phyloP scores from a whole-genome alignment of 148 eudicot genomes.

The Tetragonia tetragonoides region DNA sequence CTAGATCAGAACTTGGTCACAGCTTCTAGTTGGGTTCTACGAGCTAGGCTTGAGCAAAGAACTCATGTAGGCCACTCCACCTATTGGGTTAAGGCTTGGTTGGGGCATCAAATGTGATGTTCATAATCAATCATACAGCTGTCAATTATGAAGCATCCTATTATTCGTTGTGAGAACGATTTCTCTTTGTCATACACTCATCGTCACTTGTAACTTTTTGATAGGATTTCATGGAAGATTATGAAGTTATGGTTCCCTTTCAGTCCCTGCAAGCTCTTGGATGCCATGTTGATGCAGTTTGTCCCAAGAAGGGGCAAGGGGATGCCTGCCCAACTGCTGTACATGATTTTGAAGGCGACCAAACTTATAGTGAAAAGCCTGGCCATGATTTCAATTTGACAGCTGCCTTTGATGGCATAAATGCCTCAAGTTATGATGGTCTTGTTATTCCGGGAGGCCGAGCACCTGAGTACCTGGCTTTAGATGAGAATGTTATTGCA shows the following conservation, averaged over 20 bases:
- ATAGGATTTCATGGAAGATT: conserved; percentile 98
- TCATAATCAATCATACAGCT: neutral
- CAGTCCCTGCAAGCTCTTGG: conserved; percentile 95
- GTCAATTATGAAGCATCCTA: neutral
- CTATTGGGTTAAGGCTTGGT: neutral
- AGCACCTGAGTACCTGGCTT: conserved; percentile 93
- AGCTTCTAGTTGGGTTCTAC: neutral
- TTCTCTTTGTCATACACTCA: neutral
- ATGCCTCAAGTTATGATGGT: conserved; percentile 81
- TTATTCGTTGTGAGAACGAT: neutral
- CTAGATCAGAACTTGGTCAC: too few relatives aligned
- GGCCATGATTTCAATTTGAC: conserved; percentile 81
- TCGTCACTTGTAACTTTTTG: neutral
- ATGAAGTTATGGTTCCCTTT: conserved; percentile 91
- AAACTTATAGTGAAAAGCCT: conserved; percentile 92
- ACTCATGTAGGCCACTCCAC: neutral
- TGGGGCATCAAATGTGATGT: neutral
- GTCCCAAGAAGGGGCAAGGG: conserved; percentile 80
- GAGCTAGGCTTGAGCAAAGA: neutral
- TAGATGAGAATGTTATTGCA: conserved; percentile 67
- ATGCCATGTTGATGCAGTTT: conserved; percentile 94
- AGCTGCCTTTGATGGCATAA: conserved; percentile 58
- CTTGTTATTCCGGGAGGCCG: conserved; percentile 98
- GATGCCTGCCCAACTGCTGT: conserved; percentile 83
- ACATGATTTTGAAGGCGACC: conserved; percentile 99